These are phyloP conservation scores for Iris macrosiphon DNA, from an alignment of 106 monocot species.

Conservation along the genomic window DNA sequence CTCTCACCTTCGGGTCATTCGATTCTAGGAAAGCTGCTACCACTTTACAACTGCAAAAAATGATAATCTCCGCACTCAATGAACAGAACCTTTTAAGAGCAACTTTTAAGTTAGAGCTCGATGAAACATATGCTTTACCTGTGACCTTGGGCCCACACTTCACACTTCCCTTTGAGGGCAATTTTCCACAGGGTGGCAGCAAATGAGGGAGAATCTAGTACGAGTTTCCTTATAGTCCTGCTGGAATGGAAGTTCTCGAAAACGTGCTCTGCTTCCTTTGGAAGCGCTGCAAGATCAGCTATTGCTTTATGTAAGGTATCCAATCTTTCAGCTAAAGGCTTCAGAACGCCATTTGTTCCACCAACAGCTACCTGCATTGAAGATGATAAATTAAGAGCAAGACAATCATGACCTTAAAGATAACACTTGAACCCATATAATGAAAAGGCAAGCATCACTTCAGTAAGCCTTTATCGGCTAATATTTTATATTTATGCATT, in stretches of 20 bases:
- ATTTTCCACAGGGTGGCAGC: slow-evolving; percentile 61
- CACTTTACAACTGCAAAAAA: slow-evolving; percentile 65
- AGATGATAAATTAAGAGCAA: not conserved
- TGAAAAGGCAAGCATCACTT: too few species aligned
- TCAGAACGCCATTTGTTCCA: slow-evolving; percentile 52
- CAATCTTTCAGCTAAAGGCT: slow-evolving; percentile 34
- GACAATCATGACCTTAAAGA: too few species aligned
- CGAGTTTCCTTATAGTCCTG: slow-evolving; percentile 71
- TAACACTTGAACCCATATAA: too few species aligned
- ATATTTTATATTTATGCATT: too few species aligned
- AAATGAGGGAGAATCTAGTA: slow-evolving; percentile 59
- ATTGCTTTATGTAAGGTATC: slow-evolving; percentile 53
- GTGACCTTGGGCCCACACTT: slow-evolving; percentile 86
- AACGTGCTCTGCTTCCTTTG: slow-evolving; percentile 50
- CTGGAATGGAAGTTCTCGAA: slow-evolving; percentile 85
- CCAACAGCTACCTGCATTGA: slow-evolving; percentile 73
- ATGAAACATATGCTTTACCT: too few species aligned
- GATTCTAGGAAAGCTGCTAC: slow-evolving; percentile 81
- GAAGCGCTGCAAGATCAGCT: slow-evolving; percentile 53
- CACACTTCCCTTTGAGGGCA: slow-evolving; percentile 63
- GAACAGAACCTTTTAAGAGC: too few species aligned
- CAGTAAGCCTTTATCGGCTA: too few species aligned
- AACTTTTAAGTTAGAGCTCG: too few species aligned
- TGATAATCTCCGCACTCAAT: too few species aligned
- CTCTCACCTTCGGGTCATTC: slow-evolving; percentile 35